phyloP scores from a whole-genome alignment of 768 basidiomycete genomes.

The Coprinopsis marcescibilis region DNA sequence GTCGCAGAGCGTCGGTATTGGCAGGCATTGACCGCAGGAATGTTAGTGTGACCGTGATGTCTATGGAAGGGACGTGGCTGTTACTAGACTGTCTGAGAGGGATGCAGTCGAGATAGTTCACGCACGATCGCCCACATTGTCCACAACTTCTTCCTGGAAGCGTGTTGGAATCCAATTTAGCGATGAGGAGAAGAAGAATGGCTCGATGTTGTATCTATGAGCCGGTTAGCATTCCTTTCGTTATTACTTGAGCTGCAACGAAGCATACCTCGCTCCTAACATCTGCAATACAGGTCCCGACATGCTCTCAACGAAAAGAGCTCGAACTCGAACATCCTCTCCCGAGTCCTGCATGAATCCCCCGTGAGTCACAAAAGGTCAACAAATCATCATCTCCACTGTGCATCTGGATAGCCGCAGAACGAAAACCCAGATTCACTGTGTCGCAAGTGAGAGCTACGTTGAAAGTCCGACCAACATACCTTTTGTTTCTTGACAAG shows the following conservation, averaged over 20 bases:
- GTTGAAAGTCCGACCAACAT: slow-evolving; percentile 13
- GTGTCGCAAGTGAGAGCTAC: not conserved
- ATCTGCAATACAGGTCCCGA: slow-evolving; percentile 51
- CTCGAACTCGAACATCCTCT: slow-evolving; percentile 34
- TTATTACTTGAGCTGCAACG: slow-evolving; percentile 31
- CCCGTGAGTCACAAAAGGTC: too few relatives aligned
- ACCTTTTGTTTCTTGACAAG: slow-evolving; percentile 31
- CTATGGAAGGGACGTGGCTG: slow-evolving; percentile 23
- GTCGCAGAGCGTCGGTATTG: slow-evolving; percentile 17
- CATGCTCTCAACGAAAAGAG: slow-evolving; percentile 48
- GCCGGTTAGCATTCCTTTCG: not conserved
- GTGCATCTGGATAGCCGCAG: too few relatives aligned
- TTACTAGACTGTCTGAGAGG: not conserved
- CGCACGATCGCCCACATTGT: slow-evolving; percentile 48
- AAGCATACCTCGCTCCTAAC: slow-evolving; percentile 48
- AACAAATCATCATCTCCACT: too few relatives aligned
- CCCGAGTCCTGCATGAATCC: slow-evolving; percentile 1
- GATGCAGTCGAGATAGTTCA: not conserved
- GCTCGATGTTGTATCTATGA: slow-evolving; percentile 50
- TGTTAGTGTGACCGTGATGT: slow-evolving; percentile 52
- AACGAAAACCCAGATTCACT: not conserved
- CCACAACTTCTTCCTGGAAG: slow-evolving; percentile 44
- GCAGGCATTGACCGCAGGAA: slow-evolving; percentile 40
- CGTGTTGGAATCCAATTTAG: slow-evolving; percentile 65
- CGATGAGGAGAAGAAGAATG: slow-evolving; percentile 63